These are phyloP conservation scores for Diddensiella santjacobensis DNA, from an alignment of 805 yeast species.

Conservation along the genomic window DNA sequence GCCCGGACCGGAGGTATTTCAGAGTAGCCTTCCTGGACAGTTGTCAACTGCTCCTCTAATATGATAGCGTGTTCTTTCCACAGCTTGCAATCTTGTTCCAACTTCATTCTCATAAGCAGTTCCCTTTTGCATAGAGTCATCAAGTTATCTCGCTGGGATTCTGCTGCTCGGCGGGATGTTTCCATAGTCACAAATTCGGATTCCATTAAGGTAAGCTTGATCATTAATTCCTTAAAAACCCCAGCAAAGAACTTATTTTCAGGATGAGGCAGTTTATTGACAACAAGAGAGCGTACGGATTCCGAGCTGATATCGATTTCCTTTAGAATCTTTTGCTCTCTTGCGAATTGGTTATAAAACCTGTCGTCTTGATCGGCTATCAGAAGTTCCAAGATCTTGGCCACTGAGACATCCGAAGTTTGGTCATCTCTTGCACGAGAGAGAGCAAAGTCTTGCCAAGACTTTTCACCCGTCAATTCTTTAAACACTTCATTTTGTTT, in stretches of 20 bases:
- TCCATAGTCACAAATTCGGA: constrained; percentile 10
- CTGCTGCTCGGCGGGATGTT: constrained; percentile 2
- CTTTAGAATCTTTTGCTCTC: neutral
- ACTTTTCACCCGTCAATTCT: constrained; percentile 22
- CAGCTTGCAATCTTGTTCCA: constrained; percentile 6
- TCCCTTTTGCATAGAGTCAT: constrained; percentile 4
- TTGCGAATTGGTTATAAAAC: neutral
- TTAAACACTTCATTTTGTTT: constrained; percentile 27
- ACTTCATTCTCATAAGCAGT: neutral
- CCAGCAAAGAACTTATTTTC: constrained; percentile 16
- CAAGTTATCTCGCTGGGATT: constrained; percentile 8
- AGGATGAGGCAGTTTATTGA: neutral
- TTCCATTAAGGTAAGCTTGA: neutral
- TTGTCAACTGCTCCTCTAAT: neutral
- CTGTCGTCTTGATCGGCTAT: constrained; percentile 29
- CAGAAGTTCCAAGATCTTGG: constrained; percentile 22
- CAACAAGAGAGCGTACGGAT: neutral
- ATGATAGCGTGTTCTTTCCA: neutral
- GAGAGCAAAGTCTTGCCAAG: constrained; percentile 16
- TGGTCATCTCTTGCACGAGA: neutral
- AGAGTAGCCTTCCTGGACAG: too few species aligned
- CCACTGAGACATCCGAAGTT: neutral
- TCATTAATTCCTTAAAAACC: neutral
- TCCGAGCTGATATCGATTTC: neutral
- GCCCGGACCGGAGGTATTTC: neutral